These are phyloP conservation scores for Pseudogymnoascus sp. DNA, from an alignment of 2,329 filamentous ascomycete species.

Conservation along the genomic window DNA sequence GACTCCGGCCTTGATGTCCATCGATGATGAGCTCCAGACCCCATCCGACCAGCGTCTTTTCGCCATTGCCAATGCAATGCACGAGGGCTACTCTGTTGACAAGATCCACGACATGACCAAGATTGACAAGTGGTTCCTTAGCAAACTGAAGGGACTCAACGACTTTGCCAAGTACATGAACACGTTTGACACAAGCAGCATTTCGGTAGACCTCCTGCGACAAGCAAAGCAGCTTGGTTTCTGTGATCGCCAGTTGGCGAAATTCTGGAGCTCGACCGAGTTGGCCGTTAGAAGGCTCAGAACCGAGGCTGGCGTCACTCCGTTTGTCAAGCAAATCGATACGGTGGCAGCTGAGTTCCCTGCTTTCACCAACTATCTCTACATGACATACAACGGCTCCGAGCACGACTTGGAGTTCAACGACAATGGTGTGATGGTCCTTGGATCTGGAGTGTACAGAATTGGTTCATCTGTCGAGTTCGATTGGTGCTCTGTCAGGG, in stretches of 20 bases:
- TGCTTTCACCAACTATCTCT: constrained; percentile 89
- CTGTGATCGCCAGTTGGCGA: constrained; percentile 85
- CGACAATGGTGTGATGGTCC: constrained; percentile 90
- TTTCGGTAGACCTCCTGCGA: constrained; percentile 60
- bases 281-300: constrained; percentile 77
- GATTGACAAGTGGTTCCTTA: constrained; percentile 98
- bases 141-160: constrained; percentile 81
- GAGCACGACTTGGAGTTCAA: constrained; percentile 78
- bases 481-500: constrained; percentile 95
- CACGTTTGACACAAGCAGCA: constrained; percentile 55
- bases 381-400: constrained; percentile 88
- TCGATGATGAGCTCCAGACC: constrained; percentile 92
- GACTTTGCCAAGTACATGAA: constrained; percentile 79
- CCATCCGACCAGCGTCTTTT: constrained; percentile 96
- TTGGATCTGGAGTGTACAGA: constrained; percentile 91
- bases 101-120: constrained; percentile 98
- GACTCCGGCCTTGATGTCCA: constrained; percentile 80
- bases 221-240: constrained; percentile 92
- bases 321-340: constrained; percentile 96
- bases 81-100: constrained; percentile 83
- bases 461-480: constrained; percentile 98
- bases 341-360: constrained; percentile 97
- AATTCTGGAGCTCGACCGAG: constrained; percentile 92
- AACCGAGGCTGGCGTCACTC: constrained; percentile 77
- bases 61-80: constrained; percentile 96